phyloP scores from a whole-genome alignment of 257 asterid species.

The Solanum neorickii region DNA sequence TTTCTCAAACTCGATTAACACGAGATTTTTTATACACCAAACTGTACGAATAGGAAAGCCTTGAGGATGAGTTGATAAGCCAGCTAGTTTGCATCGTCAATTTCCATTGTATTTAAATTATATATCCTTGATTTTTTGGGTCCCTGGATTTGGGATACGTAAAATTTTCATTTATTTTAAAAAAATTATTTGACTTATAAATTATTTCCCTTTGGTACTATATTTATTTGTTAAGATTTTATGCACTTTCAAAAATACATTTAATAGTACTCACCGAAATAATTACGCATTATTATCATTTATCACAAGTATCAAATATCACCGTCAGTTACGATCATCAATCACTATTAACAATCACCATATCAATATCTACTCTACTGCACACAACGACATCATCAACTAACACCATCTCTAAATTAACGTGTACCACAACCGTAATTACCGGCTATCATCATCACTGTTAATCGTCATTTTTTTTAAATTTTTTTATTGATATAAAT shows the following conservation, averaged over 20 bases:
- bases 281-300: neutral
- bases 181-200: neutral
- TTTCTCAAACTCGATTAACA: too few species aligned
- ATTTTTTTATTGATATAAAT: too few species aligned
- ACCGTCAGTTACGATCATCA: neutral
- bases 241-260: neutral
- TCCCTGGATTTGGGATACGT: neutral
- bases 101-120: neutral
- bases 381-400: neutral
- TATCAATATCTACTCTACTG: neutral
- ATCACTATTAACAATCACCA: neutral
- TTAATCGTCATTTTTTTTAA: neutral
- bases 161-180: neutral
- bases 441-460: neutral
- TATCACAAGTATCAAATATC: neutral
- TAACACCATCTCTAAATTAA: neutral
- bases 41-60: neutral
- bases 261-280: neutral
- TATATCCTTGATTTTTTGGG: neutral
- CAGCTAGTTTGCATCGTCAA: neutral
- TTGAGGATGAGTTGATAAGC: neutral
- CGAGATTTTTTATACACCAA: too few species aligned
- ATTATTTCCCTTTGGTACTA: neutral
- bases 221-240: neutral
- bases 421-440: neutral